These are phyloP conservation scores for Pezicula rhizophila DNA, from an alignment of 2,329 filamentous ascomycete species.

Conservation along the genomic window DNA sequence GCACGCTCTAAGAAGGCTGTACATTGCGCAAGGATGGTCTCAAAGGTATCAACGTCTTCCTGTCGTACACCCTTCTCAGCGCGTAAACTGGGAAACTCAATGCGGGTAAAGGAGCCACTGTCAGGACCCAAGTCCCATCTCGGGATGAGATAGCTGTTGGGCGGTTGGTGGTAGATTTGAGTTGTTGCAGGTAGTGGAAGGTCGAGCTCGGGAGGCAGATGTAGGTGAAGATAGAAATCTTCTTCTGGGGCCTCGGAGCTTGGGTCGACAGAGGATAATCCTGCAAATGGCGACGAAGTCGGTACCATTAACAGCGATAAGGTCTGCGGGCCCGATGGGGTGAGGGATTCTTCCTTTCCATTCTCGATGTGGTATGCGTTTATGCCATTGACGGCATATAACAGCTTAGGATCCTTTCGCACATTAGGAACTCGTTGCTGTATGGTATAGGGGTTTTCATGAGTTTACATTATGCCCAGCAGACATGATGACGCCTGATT, in stretches of 20 bases:
- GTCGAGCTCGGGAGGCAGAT: conserved; percentile 90
- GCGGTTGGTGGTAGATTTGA: conserved; percentile 94
- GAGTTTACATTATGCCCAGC: conserved; percentile 24
- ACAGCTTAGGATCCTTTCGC: conserved; percentile 51
- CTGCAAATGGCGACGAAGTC: conserved; percentile 66
- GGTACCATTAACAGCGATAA: conserved; percentile 94
- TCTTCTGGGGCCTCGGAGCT: conserved; percentile 59
- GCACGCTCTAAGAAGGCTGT: conserved; percentile 90
- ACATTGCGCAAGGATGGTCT: conserved; percentile 96
- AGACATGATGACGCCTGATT: conserved; percentile 14
- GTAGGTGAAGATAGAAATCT: conserved; percentile 95
- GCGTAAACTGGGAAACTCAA: conserved; percentile 78
- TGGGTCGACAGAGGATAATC: conserved; percentile 46
- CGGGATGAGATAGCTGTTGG: conserved; percentile 87
- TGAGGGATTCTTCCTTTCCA: conserved; percentile 78
- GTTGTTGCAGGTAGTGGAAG: conserved; percentile 90
- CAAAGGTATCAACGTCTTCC: conserved; percentile 92
- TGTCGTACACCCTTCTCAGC: conserved; percentile 64
- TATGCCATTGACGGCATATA: conserved; percentile 75
- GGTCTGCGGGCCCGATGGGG: conserved; percentile 80
- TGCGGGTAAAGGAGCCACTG: conserved; percentile 83
- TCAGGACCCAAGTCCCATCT: conserved; percentile 89
- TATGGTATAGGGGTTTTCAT: neutral
- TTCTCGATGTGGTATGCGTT: conserved; percentile 86
- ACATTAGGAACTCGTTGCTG: neutral